These are phyloP conservation scores for Oryza nivara DNA, from an alignment of 176 grass and related monocot species.

Conservation along the genomic window DNA sequence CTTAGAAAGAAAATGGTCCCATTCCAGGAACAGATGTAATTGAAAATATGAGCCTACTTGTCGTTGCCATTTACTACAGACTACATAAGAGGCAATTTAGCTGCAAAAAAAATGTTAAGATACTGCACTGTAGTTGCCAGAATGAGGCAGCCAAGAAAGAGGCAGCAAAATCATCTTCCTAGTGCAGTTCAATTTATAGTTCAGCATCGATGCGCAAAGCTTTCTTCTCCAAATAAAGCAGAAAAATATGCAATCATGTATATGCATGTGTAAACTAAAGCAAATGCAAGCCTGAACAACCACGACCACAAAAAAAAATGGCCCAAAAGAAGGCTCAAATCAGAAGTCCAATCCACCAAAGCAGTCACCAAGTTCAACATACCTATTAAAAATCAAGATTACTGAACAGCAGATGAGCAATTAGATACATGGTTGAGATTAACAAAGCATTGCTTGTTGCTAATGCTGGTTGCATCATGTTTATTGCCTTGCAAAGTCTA, in stretches of 20 bases:
- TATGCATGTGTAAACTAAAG: constrained; percentile 19
- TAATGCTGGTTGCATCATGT: constrained; percentile 24
- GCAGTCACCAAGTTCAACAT: constrained; percentile 2
- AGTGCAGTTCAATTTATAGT: neutral
- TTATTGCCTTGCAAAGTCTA: constrained; percentile 38
- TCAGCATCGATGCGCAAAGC: neutral
- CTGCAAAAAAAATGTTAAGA: neutral
- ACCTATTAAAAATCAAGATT: constrained; percentile 1
- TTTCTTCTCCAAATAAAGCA: neutral
- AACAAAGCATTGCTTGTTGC: constrained; percentile 20
- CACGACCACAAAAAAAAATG: constrained; percentile 30
- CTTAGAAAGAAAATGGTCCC: neutral
- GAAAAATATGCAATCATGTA: neutral
- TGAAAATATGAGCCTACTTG: neutral
- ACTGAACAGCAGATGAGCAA: neutral
- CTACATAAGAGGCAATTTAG: neutral
- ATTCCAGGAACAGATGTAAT: neutral
- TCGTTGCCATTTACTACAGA: neutral
- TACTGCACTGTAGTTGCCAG: neutral
- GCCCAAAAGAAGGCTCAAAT: neutral
- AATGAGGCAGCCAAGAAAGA: neutral
- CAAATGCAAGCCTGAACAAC: constrained; percentile 18
- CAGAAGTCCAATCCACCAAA: constrained; percentile 26
- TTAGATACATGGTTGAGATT: constrained; percentile 10
- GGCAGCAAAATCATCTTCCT: neutral